Conservation (phyloP, 768 basidiomycete genomes). For the Symmetrospora coprosmae region DNA sequence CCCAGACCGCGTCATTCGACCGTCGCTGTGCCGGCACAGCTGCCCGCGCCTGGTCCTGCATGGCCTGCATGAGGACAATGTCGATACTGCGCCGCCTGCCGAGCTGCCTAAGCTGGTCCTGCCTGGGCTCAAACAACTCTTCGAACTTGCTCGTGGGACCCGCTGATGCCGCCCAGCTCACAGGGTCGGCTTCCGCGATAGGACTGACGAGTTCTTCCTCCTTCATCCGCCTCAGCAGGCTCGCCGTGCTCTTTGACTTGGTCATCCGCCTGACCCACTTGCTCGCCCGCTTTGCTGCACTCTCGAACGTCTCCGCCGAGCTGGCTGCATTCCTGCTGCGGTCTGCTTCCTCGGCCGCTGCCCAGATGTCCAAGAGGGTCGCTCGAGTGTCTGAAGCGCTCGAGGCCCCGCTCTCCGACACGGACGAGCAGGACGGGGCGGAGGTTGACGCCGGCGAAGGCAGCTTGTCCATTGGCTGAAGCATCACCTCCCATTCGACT, state of each 20-base stretch:
- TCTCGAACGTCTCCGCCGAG: neutral
- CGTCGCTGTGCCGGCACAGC: too few species aligned
- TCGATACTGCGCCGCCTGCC: too few species aligned
- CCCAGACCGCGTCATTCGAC: too few species aligned
- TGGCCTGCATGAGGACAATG: too few species aligned
- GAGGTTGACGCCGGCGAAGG: neutral
- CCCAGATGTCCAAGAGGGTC: slow-evolving; percentile 1
- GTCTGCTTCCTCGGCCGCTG: slow-evolving; percentile 3
- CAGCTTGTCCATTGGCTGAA: slow-evolving; percentile 11
- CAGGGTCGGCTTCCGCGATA: too few species aligned
- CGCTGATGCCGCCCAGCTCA: too few species aligned
- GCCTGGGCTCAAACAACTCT: too few species aligned
- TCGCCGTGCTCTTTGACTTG: neutral
- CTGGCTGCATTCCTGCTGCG: too few species aligned
- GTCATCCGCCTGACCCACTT: too few species aligned
- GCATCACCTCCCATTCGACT: neutral
- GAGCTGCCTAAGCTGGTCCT: too few species aligned
- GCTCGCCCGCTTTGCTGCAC: neutral
- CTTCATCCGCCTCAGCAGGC: neutral
- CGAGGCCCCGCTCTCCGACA: neutral
- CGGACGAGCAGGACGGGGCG: neutral
- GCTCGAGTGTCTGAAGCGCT: neutral
- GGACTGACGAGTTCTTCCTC: neutral
- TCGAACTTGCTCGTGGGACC: too few species aligned
- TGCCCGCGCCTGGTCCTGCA: too few species aligned